Conservation (phyloP, 2,329 filamentous ascomycete genomes). For the Pseudocercospora musae region DNA sequence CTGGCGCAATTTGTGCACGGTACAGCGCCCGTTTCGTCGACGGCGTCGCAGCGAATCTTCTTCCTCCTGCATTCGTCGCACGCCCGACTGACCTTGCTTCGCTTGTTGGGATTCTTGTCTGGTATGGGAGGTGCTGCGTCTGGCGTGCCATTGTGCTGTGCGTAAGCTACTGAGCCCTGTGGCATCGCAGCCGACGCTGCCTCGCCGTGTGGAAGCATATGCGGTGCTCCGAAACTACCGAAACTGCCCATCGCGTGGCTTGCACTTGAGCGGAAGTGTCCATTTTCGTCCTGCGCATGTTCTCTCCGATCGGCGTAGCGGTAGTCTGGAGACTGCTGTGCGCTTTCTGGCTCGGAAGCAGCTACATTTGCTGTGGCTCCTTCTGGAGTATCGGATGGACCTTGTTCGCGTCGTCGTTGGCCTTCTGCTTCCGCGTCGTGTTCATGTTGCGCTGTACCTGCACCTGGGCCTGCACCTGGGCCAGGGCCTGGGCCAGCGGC, state of each 20-base stretch:
- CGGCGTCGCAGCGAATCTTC: constrained; percentile 83
- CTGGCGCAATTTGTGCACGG: constrained; percentile 71
- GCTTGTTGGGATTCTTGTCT: constrained; percentile 49
- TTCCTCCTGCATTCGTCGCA: constrained; percentile 88
- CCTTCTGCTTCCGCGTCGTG: background rate
- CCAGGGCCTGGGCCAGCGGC: background rate
- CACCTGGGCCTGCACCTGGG: background rate
- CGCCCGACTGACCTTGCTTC: constrained; percentile 81
- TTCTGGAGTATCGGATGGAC: background rate
- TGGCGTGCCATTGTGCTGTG: constrained; percentile 22
- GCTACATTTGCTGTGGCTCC: constrained; percentile 1
- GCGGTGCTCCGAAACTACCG: constrained; percentile 15
- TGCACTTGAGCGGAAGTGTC: background rate
- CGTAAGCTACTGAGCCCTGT: constrained; percentile 22
- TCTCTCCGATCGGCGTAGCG: background rate
- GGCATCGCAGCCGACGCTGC: constrained; percentile 11
- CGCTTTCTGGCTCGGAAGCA: constrained; percentile 1
- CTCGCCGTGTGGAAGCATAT: constrained; percentile 7
- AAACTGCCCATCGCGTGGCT: constrained; percentile 18
- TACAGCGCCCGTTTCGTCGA: constrained; percentile 67
- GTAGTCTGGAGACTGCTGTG: background rate
- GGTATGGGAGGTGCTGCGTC: constrained; percentile 16
- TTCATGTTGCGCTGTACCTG: background rate
- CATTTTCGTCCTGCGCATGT: background rate
- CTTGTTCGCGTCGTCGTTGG: background rate